phyloP scores from a whole-genome alignment of 2,329 filamentous ascomycete genomes.

The Cucurbitaria berberidis region DNA sequence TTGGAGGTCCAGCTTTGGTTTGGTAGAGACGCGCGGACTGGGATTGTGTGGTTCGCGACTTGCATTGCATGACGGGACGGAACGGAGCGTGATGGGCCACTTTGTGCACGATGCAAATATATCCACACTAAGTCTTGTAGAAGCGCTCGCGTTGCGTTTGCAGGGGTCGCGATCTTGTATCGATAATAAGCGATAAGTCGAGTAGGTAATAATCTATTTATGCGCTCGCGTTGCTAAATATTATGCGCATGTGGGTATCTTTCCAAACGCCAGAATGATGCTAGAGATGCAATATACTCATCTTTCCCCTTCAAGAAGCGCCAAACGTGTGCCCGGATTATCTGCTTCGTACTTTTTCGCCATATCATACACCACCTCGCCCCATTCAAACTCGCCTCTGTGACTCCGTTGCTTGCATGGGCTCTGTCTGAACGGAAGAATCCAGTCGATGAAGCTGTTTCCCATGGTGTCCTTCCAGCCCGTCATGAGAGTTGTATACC shows the following conservation, averaged over 20 bases:
- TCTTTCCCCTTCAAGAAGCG: constrained; percentile 19
- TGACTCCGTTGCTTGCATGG: constrained; percentile 74
- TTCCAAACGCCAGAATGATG: constrained; percentile 23
- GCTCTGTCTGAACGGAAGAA: constrained; percentile 75
- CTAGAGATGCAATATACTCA: constrained; percentile 6
- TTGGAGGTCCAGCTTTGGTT: background rate
- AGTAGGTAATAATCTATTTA: background rate
- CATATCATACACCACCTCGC: constrained; percentile 60
- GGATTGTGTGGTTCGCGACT: no score
- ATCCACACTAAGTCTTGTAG: no score
- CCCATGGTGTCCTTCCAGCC: constrained; percentile 89
- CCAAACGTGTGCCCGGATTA: constrained; percentile 26
- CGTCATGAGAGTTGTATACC: constrained; percentile 71
- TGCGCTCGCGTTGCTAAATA: background rate
- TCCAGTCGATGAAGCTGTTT: constrained; percentile 72
- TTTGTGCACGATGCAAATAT: no score
- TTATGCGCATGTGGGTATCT: constrained; percentile 27
- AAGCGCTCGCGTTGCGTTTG: no score
- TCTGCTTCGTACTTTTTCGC: constrained; percentile 33
- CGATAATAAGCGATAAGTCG: no score
- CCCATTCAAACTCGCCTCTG: constrained; percentile 72
- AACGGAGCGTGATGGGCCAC: no score
- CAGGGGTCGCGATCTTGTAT: no score
- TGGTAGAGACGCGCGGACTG: no score
- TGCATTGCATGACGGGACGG: no score